phyloP scores from a whole-genome alignment of 2,329 filamentous ascomycete species.

The Diaporthe destruens region DNA sequence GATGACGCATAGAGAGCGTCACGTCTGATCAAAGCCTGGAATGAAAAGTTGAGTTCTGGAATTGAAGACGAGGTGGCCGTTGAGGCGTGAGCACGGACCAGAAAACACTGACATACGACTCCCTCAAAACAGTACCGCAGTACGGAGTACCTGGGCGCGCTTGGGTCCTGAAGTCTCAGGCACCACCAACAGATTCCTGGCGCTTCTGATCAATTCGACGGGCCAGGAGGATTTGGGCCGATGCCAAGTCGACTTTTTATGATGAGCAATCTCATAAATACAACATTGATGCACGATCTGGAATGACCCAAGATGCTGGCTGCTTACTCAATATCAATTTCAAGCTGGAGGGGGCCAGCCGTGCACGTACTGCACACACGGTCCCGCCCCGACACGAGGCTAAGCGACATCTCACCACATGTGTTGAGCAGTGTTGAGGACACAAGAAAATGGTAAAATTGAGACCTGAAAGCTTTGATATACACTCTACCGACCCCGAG shows the following conservation, averaged over 20 bases:
- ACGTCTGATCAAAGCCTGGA: slow-evolving; percentile 28
- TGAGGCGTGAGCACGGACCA: slow-evolving; percentile 34
- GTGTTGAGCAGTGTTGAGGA: slow-evolving; percentile 33
- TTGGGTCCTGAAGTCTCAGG: slow-evolving; percentile 34
- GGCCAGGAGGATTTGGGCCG: neutral
- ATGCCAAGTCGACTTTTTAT: slow-evolving; percentile 19
- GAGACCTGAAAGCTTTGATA: slow-evolving; percentile 52
- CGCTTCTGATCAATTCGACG: slow-evolving; percentile 24
- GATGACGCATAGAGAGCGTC: slow-evolving; percentile 31
- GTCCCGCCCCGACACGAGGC: neutral
- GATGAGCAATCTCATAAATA: slow-evolving; percentile 21
- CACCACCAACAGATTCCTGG: slow-evolving; percentile 32
- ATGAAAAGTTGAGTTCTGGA: slow-evolving; percentile 35
- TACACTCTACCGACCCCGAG: slow-evolving; percentile 56
- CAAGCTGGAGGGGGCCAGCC: neutral
- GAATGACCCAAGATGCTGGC: neutral
- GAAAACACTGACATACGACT: slow-evolving; percentile 34
- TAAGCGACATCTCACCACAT: slow-evolving; percentile 10
- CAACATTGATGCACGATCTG: neutral
- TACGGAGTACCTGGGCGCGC: slow-evolving; percentile 26
- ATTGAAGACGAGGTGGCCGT: slow-evolving; percentile 34
- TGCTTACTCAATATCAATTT: neutral
- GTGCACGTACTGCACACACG: slow-evolving; percentile 11
- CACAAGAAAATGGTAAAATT: slow-evolving; percentile 41
- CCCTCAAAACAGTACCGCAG: slow-evolving; percentile 33